Percentiles rank a stretch among this genome's conserved stretches.
phyloP scores from a whole-genome alignment of 176 grass and related monocot genomes.

The Ampelocalamus luodianensis region DNA sequence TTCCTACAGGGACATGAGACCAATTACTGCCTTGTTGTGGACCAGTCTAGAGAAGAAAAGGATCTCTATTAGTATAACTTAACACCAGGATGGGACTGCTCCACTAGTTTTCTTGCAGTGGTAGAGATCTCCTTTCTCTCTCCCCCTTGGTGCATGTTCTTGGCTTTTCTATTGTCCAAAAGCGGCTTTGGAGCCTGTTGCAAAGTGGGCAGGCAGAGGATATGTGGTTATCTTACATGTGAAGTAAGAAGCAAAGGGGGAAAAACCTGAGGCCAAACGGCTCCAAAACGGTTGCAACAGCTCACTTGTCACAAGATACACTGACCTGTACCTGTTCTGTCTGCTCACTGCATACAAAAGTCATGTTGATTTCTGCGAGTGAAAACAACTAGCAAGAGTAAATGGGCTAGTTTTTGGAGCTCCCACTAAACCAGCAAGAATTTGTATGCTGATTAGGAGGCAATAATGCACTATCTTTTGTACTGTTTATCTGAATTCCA shows the following conservation, averaged over 20 bases:
- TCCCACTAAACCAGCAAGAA: constrained; percentile 47
- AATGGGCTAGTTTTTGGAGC: neutral
- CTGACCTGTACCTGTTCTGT: constrained; percentile 11
- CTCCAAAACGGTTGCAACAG: constrained; percentile 39
- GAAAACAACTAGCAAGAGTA: neutral
- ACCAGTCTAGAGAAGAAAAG: neutral
- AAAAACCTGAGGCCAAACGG: constrained; percentile 17
- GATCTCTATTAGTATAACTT: neutral
- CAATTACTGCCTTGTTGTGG: too few relatives aligned
- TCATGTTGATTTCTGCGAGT: neutral
- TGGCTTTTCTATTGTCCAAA: neutral
- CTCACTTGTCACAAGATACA: neutral
- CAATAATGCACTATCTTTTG: constrained; percentile 18
- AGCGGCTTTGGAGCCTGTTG: constrained; percentile 16
- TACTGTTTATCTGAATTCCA: constrained; percentile 21
- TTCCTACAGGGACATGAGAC: too few relatives aligned
- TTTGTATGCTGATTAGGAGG: constrained; percentile 52
- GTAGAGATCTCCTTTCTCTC: too few relatives aligned
- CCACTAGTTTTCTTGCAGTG: neutral
- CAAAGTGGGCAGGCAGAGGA: constrained; percentile 43
- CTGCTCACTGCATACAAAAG: neutral
- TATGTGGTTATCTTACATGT: too few relatives aligned
- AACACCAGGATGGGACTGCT: neutral
- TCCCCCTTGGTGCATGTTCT: neutral
- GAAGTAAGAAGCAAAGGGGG: constrained; percentile 11